Conservation (phyloP, 805 yeast species). For the Cyberlindnera lachancei region DNA sequence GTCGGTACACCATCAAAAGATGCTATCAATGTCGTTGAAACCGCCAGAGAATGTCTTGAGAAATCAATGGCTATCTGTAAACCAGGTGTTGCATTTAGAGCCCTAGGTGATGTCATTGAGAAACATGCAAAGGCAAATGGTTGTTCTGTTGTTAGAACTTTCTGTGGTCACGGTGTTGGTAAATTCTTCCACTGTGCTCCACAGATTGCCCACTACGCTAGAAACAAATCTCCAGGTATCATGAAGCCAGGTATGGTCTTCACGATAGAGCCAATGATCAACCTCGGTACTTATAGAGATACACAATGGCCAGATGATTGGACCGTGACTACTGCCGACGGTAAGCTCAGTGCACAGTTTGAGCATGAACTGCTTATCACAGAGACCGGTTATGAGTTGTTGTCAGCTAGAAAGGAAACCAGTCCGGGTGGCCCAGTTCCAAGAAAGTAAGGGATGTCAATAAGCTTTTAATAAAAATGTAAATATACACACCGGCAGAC, state of each 20-base stretch:
- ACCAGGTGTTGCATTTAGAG: constrained; percentile 87
- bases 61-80: constrained; percentile 77
- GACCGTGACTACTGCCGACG: constrained; percentile 91
- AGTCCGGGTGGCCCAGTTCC: constrained; percentile 87
- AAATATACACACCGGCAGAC: no score
- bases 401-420: constrained; percentile 69
- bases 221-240: constrained; percentile 86
- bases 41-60: constrained; percentile 82
- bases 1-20: constrained; percentile 86
- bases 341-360: constrained; percentile 86
- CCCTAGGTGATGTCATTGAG: constrained; percentile 83
- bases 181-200: constrained; percentile 86
- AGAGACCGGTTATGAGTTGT: constrained; percentile 85
- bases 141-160: constrained; percentile 83
- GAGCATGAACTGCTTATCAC: constrained; percentile 92
- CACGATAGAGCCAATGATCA: constrained; percentile 97
- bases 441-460: constrained; percentile 33
- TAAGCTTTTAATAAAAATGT: no score
- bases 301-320: constrained; percentile 95
- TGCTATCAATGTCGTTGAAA: constrained; percentile 83
- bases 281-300: constrained; percentile 76
- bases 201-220: constrained; percentile 88
- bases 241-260: constrained; percentile 95
- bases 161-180: constrained; percentile 92
- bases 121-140: constrained; percentile 70